Conservation (phyloP, 345 rosid genomes). For the Carallia pectinifolia region DNA sequence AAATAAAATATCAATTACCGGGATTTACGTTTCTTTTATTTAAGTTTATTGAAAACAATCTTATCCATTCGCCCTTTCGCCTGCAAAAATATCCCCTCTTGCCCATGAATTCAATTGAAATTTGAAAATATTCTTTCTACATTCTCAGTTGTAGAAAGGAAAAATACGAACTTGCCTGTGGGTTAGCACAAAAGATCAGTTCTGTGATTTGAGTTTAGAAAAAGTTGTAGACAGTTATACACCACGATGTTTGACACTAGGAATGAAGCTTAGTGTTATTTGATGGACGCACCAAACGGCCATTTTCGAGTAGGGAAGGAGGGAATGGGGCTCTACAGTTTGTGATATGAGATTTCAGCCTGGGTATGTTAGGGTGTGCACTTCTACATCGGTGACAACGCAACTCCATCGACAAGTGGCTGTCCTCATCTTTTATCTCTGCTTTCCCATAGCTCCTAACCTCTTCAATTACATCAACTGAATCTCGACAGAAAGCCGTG, state of each 20-base stretch:
- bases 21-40: too few relatives aligned
- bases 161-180: too few relatives aligned
- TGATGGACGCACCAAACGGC: conserved; percentile 27
- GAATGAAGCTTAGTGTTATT: background rate
- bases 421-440: conserved; percentile 39
- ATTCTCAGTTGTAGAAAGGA: too few relatives aligned
- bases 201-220: background rate
- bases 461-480: conserved; percentile 79
- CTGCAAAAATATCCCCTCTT: too few relatives aligned
- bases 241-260: conserved; percentile 17
- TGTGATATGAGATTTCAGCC: conserved; percentile 64
- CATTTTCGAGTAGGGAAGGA: conserved; percentile 42
- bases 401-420: conserved; percentile 59
- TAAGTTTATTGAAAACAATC: too few relatives aligned
- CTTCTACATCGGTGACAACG: conserved; percentile 87
- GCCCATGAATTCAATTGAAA: too few relatives aligned
- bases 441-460: conserved; percentile 55
- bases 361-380: conserved; percentile 87
- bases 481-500: conserved; percentile 71
- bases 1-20: too few relatives aligned
- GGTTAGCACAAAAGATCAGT: too few relatives aligned
- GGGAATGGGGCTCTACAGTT: conserved; percentile 60
- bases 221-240: background rate
- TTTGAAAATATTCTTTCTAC: too few relatives aligned
- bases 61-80: too few relatives aligned